These are phyloP conservation scores for Petrea volubilis DNA, from an alignment of 257 asterid genomes.

Conservation along the genomic window DNA sequence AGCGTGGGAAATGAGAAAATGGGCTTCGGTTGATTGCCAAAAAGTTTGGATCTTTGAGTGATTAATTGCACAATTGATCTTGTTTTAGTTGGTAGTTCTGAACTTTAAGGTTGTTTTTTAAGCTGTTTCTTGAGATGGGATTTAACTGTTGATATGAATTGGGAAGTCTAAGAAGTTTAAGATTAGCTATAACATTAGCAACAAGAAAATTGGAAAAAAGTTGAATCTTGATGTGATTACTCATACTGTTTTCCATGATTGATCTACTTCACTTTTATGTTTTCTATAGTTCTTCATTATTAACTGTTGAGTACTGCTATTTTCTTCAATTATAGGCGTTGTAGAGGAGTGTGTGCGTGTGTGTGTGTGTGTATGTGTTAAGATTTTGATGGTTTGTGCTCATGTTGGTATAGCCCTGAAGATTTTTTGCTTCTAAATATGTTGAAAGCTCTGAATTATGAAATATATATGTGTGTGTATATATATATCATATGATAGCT, in stretches of 20 bases:
- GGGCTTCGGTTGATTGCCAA: slow-evolving; percentile 19
- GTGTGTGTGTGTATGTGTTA: no score
- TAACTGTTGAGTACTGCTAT: background rate
- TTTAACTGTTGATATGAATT: slow-evolving; percentile 3
- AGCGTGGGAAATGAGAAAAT: background rate
- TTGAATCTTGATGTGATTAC: background rate
- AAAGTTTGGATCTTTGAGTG: slow-evolving; percentile 29
- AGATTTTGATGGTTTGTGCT: background rate
- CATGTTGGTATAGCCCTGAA: background rate
- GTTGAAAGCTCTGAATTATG: slow-evolving; percentile 3
- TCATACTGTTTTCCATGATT: background rate
- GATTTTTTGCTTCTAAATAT: background rate
- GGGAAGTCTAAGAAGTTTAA: background rate
- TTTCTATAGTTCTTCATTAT: background rate
- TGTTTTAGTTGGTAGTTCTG: slow-evolving; percentile 13
- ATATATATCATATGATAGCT: background rate
- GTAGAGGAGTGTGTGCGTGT: background rate
- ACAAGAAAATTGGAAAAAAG: background rate
- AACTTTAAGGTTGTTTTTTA: background rate
- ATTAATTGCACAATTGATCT: slow-evolving; percentile 18
- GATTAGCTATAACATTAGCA: background rate
- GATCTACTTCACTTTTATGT: background rate
- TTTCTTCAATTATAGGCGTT: background rate
- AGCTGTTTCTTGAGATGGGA: slow-evolving; percentile 18
- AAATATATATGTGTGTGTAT: no score